Conservation (phyloP, 306 rosid species). For the Fragaria ananassa region DNA sequence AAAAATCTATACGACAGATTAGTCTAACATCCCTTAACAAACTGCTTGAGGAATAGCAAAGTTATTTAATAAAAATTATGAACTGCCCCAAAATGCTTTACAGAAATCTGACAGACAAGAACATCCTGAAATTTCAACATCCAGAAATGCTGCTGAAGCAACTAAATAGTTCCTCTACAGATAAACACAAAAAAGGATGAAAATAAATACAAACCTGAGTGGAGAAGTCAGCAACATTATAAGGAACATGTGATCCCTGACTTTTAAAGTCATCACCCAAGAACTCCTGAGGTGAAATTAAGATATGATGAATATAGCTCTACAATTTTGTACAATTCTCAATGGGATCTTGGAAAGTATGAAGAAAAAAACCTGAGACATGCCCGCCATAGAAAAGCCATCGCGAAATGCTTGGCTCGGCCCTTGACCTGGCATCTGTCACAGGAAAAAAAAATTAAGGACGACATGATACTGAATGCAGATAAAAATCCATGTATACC, state of each 20-base stretch:
- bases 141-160: background rate
- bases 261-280: conserved; percentile 99
- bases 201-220: conserved; percentile 50
- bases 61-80: background rate
- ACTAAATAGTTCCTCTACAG: background rate
- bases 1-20: too few relatives aligned
- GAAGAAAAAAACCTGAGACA: conserved; percentile 73
- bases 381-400: conserved; percentile 86
- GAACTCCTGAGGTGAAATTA: conserved; percentile 58
- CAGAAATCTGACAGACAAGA: background rate
- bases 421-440: conserved; percentile 85
- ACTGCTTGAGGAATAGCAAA: background rate
- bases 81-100: background rate
- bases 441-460: conserved; percentile 22
- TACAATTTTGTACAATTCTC: conserved; percentile 8
- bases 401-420: conserved; percentile 79
- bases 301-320: conserved; percentile 2
- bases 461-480: background rate
- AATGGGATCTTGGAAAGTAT: background rate
- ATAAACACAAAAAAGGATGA: background rate
- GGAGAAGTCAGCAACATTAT: conserved; percentile 86
- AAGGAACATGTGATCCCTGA: conserved; percentile 98
- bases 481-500: conserved; percentile 7
- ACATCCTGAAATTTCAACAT: background rate
- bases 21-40: background rate